Conservation (phyloP, 495 filamentous ascomycete species). For the Talaromyces ruber region DNA sequence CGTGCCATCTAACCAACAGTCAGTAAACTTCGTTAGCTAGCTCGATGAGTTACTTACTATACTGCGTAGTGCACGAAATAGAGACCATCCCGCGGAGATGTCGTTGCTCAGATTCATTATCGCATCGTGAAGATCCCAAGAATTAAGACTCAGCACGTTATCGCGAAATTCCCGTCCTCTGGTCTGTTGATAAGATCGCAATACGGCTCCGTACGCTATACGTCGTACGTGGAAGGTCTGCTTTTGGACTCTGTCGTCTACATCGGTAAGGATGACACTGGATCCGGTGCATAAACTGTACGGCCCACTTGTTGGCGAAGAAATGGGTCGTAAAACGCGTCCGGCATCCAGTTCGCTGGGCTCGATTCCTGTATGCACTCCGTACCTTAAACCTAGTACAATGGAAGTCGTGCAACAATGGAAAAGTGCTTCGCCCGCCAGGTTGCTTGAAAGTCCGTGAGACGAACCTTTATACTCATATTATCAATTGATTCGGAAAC, state of each 20-base stretch:
- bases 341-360: neutral
- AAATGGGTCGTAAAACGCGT: neutral
- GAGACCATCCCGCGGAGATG: neutral
- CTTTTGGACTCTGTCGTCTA: neutral
- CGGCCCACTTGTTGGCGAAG: neutral
- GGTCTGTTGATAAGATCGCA: neutral
- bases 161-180: neutral
- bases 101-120: neutral
- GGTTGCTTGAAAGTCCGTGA: neutral
- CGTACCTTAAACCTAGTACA: neutral
- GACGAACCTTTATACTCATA: neutral
- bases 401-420: neutral
- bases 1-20: neutral
- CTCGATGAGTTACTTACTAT: neutral
- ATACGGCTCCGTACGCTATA: neutral
- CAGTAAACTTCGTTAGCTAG: no score
- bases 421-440: neutral
- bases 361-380: neutral
- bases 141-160: neutral
- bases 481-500: neutral
- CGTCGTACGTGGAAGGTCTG: neutral
- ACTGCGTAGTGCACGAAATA: neutral
- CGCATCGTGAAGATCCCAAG: neutral
- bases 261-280: neutral
- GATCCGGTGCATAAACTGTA: neutral